These are phyloP conservation scores for Starmerella gropengiesseri DNA, from an alignment of 805 yeast species.

Conservation along the genomic window DNA sequence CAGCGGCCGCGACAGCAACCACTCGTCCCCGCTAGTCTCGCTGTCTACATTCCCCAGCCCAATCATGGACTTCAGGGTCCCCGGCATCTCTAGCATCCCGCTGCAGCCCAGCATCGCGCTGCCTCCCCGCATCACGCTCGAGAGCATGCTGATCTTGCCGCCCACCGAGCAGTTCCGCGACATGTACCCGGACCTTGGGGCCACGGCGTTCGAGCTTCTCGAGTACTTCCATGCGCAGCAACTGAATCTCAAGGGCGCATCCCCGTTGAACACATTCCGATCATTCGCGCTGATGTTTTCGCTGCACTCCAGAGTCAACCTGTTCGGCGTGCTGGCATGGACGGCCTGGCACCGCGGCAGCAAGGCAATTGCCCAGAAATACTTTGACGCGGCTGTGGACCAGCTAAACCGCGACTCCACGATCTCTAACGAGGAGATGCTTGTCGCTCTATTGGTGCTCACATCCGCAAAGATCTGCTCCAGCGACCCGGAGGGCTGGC, in stretches of 20 bases:
- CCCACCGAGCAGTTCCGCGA: conserved; percentile 2
- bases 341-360: conserved; percentile 33
- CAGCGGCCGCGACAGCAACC: too few species aligned
- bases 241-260: conserved; percentile 39
- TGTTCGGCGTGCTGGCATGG: conserved; percentile 51
- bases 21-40: too few species aligned
- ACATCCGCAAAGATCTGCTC: conserved; percentile 75
- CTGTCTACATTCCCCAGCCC: too few species aligned
- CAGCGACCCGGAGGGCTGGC: conserved; percentile 74
- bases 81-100: too few species aligned
- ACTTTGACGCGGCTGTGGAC: conserved; percentile 23
- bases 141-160: too few species aligned
- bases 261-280: conserved; percentile 43
- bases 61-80: too few species aligned
- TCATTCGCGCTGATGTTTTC: conserved; percentile 47
- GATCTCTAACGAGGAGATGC: conserved; percentile 30
- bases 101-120: too few species aligned
- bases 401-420: conserved; percentile 18
- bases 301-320: conserved; percentile 37
- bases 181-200: conserved; percentile 31
- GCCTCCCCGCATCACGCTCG: too few species aligned
- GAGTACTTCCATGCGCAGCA: conserved; percentile 42
- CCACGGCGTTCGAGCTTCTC: conserved; percentile 36
- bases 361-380: conserved; percentile 25
- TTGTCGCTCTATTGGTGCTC: conserved; percentile 57